Conservation (phyloP, 176 grass and related monocot genomes). For the Hordeum marinum region DNA sequence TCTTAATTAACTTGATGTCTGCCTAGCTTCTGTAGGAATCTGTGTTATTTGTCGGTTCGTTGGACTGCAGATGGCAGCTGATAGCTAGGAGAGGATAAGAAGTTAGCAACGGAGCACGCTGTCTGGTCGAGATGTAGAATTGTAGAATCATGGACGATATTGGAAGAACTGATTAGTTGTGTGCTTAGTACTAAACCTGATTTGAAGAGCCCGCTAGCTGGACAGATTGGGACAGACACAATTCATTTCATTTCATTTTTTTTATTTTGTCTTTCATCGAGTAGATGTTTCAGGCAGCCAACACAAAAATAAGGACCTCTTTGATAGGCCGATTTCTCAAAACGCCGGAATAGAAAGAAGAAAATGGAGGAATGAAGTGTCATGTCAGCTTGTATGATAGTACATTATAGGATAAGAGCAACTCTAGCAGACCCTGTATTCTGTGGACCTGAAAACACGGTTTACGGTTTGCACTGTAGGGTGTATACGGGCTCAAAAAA, state of each 20-base stretch:
- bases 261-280: background rate
- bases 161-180: slow-evolving; percentile 1
- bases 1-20: background rate
- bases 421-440: too few species aligned
- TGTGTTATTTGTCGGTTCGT: background rate
- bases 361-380: too few species aligned
- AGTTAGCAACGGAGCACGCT: background rate
- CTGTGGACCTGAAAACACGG: too few species aligned
- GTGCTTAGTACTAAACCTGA: background rate
- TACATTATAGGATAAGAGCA: too few species aligned
- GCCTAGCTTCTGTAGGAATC: background rate
- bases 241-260: background rate
- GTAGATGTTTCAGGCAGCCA: background rate
- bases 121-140: background rate
- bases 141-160: slow-evolving; percentile 5
- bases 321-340: background rate
- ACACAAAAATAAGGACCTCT: background rate
- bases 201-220: background rate
- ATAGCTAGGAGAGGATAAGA: too few species aligned
- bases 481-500: too few species aligned
- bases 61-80: too few species aligned
- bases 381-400: too few species aligned
- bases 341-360: too few species aligned
- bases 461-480: too few species aligned
- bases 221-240: slow-evolving; percentile 15